Evolutionary conservation across 2,329 filamentous ascomycete species (phyloP), one percentile per base, ranked within the genome.

Genomic region (Fusarium dlaminii): DNA sequence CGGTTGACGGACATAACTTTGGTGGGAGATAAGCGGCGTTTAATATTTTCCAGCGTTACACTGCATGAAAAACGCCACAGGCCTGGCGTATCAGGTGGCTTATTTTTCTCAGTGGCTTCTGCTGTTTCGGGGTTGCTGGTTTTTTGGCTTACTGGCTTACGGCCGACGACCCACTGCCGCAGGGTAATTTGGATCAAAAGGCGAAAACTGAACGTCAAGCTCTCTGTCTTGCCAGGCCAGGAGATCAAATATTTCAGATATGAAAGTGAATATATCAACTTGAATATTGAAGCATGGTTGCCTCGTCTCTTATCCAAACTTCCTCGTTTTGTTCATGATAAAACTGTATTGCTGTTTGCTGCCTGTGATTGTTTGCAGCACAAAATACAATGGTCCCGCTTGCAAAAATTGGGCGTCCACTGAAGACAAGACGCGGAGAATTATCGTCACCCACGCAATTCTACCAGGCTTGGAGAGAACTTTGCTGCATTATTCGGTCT

Each of bases 361-460:
- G 22, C 7, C 2, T n/a, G 15, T 13, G 6, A 48, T 3, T 29
- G 18, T 20, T 14, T 2, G 3, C 12, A 17, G 6, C 15, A 5
- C 13, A 34, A 15, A 34, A 15, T 17, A 17, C 4, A 7, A 17
- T 5, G 18, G 40, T 17, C 10, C 15, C 15, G 2, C 11, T 10
- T 10, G 17, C n/a, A 0, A 24, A 5, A 8, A 43, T 5, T 18
- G 6, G 11, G 2, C 7, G 6, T 43, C 10, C 7, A 24, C 42
- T 18, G 0, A 1, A 18, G 3, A 11, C 9, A 24, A 2, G 5
- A 24, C n/a, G 4, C 0, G 8, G 10, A 45, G 6, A 18, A 43
- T 6, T 8, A 2, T 24, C 14, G 11, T 24, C 40, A 17, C 14
- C n/a, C 22, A 4, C 17, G 14, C 39, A 5, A 24, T 5, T 11